Evolutionary conservation across 257 asterid genomes (phyloP), one percentile per base, ranked within the genome.

Genomic region (Rhazya stricta): DNA sequence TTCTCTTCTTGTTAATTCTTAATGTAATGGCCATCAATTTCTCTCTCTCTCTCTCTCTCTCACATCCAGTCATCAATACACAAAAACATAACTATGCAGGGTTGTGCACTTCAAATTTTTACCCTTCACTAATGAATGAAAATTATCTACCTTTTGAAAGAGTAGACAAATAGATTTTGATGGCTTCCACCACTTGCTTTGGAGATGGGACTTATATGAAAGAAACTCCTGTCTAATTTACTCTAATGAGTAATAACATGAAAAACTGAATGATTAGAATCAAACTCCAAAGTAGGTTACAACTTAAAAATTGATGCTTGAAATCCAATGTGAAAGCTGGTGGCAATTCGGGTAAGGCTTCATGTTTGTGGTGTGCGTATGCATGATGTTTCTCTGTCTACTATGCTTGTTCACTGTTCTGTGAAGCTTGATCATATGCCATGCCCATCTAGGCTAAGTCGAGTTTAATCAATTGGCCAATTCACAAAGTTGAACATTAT

Each of bases 1-100:
- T 86, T 56, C 75, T 77, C n/a, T 43, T 37, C 75, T 77, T 74
- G 62, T 70, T 60, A 53, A 69, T 63, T 63, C 53, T 60, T 54
- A 42, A 34, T 68, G 41, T 79, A 4, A 6, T 29, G 61, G 10
- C 41, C 16, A 41, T 57, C 4, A 45, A 23, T 21, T 41, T 68
- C 57, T 34, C 53, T 18, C n/a, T 2, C 73, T 37, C 5, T 32
- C 67, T 15, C 3, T 30, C 74, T 25, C 13, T 34, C 43, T 19
- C 58, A 29, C 74, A 56, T 29, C n/a, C 39, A 66, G 7, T 23
- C 51, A 48, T 1, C 4, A 39, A 9, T 30, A 27, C 53, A 13
- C 4, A 5, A 23, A 8, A 36, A 48, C 9, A 21, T 66, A 7
- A 32, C 32, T 16, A 36, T 51, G 6, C 11, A 32, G 27, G 12